Base-by-base conservation (phyloP, 306 rosid species). In the Gleditsia sinensis region DNA sequence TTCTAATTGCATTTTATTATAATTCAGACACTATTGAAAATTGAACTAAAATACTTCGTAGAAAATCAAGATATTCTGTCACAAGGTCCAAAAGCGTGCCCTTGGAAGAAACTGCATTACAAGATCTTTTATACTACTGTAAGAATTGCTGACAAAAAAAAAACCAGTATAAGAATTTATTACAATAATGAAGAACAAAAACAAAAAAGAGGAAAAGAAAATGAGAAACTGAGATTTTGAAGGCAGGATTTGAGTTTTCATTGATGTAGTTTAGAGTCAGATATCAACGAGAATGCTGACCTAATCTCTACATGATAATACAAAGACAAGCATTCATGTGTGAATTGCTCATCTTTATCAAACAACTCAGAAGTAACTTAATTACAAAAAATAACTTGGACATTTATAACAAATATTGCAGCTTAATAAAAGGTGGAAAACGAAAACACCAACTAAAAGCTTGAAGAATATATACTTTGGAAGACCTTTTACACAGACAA, bases 391-490 rank as follows among this genome's bases (percentile, higher is more conserved):
- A 83, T 65, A 81, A 76, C 83, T 74, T 59, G 30, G 74, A 71
- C 57, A 50, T 78, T 72, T 57, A 34, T 78, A 63, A 81, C 50
- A 24, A 60, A 42, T 66, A 75, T 57, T 59, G 67, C 74, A 82
- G 72, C 83, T 82, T 74, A 49, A 79, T 62, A 50, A 75, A 72
- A 79, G 75, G 78, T 36, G 64, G 55, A 51, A 72, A 80, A 84
- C 69, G 75, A 83, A 82, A 82, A 76, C 88, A 85, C 87, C 81
- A 75, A 81, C 70, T 61, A 81, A 70, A 83, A 76, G 55, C 82
- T 73, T 74, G 83, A 84, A 82, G 81, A 87, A 86, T 87, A 85
- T 81, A 80, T 75, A 82, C 88, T 83, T 67, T 42, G 54, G 53
- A 72, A 75, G 68, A 69, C 61, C 71, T 80, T 79, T 53, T 82